Conservation (phyloP, 2,329 filamentous ascomycete species). For the Raffaelea deltoideospora region DNA sequence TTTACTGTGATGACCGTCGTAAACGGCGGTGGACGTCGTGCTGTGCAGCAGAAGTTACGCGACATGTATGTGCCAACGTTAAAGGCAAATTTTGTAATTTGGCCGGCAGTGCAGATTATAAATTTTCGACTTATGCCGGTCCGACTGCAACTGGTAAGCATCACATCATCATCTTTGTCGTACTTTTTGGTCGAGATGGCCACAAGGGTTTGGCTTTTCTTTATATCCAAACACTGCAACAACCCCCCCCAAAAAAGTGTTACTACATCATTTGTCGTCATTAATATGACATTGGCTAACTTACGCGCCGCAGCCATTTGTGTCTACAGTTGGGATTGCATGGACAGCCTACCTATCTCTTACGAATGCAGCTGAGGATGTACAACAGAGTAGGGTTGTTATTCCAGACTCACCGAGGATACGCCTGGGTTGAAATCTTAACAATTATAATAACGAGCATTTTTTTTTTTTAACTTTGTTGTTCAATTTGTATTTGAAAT, state of each 20-base stretch:
- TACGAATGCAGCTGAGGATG: constrained; percentile 71
- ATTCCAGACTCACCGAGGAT: constrained; percentile 19
- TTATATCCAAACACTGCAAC: no score
- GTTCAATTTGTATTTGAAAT: no score
- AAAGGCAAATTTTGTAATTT: constrained; percentile 90
- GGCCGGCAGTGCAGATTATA: constrained; percentile 90
- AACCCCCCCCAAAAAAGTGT: no score
- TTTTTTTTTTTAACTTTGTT: no score
- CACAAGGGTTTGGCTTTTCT: no score
- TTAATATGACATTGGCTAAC: background rate
- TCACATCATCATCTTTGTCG: no score
- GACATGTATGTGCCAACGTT: constrained; percentile 90
- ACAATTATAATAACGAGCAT: no score
- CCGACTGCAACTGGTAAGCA: constrained; percentile 84
- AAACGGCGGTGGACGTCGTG: constrained; percentile 75
- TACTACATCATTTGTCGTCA: background rate
- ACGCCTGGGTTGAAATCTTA: constrained; percentile 14
- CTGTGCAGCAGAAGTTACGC: constrained; percentile 68
- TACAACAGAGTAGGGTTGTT: constrained; percentile 17
- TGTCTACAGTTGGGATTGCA: constrained; percentile 87
- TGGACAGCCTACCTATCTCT: constrained; percentile 96
- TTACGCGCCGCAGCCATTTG: constrained; percentile 55
- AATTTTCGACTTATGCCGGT: constrained; percentile 94
- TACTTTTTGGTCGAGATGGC: no score
- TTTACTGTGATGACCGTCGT: constrained; percentile 95